Base-by-base conservation (phyloP, 768 basidiomycete species). In the Lentinula detonsa region DNA sequence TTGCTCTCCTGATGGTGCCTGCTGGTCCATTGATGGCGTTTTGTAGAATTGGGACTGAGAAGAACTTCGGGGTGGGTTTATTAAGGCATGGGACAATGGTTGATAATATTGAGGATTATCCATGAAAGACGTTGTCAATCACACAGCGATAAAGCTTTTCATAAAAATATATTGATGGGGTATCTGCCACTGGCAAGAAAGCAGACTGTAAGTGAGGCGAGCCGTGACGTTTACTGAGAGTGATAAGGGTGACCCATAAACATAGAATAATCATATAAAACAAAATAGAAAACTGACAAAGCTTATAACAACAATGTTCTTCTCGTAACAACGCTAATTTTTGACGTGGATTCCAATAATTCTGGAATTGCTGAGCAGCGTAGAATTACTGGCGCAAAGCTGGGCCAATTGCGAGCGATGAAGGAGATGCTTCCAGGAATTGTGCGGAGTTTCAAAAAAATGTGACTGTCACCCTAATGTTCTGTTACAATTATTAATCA, bases 41-140 rank as follows among this genome's bases (percentile, higher is more conserved):
- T 66, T 61, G 68, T 62, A 50, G 42, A 39, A 53, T 53, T 40
- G 33, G 3, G 57, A 28, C 37, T 56, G 45, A 21, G 59, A 56
- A 43, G 63, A 49, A 50, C 63, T 65, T 54, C 71, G 57, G 49
- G 83, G 86, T 0, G 85, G 86, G 70, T 88, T 77, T 28, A 28
- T 28, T 42, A 91, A 78, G 46, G 90, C 90, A 76, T 90, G 86
- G 59, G 89, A 91, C 66, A 91, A 80, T 31, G 90, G 87, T 63
- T 90, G 88, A 74, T 91, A 89, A 64, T 87, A 87, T 70, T 90
- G 88, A 59, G 87, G 87, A 71, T 88, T 88, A 74, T 89, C 80
- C 82, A 83, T 83, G 42, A 53, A 55, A 37, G 10, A 31, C 28
- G 21, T 55, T 39, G n/a, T 13, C 11, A 56, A 43, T 56, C 55